A percentile compares a stretch with the other conserved stretches of the same genome.
These are phyloP conservation scores for Penicillium sp. DNA, from an alignment of 2,329 filamentous ascomycete species.

Conservation along the genomic window DNA sequence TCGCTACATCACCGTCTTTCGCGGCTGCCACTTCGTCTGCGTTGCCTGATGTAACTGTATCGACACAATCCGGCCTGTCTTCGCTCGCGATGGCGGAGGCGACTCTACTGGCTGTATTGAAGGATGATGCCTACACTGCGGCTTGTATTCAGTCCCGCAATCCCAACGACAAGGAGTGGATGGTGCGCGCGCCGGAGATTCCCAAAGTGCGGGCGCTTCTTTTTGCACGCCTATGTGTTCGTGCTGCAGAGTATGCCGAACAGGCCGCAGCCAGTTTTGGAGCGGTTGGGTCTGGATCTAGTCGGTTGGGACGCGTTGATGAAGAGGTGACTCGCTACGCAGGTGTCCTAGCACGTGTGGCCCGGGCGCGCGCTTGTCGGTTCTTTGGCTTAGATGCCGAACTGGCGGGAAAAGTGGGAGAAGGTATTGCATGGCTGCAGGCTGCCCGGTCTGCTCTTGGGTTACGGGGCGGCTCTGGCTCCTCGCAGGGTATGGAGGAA, in stretches of 20 bases:
- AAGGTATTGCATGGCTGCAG: slow-evolving; percentile 78
- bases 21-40: slow-evolving; percentile 23
- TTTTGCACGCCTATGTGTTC: slow-evolving; percentile 80
- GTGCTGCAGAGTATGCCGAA: slow-evolving; percentile 79
- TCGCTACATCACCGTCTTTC: slow-evolving; percentile 52
- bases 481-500: slow-evolving; percentile 4
- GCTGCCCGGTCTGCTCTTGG: slow-evolving; percentile 72
- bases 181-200: slow-evolving; percentile 84
- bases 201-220: slow-evolving; percentile 83
- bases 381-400: slow-evolving; percentile 91
- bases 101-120: slow-evolving; percentile 80
- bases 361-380: slow-evolving; percentile 76
- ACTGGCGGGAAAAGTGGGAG: slow-evolving; percentile 69
- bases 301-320: slow-evolving; percentile 44
- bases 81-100: slow-evolving; percentile 74
- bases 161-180: slow-evolving; percentile 84
- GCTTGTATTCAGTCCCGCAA: slow-evolving; percentile 76
- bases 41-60: slow-evolving; percentile 44
- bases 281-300: slow-evolving; percentile 28
- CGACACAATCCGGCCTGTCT: slow-evolving; percentile 40
- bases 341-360: slow-evolving; percentile 66
- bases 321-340: slow-evolving; percentile 66
- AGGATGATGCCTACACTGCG: slow-evolving; percentile 88
- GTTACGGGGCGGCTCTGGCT: slow-evolving; percentile 43
- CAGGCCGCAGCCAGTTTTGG: slow-evolving; percentile 56